Evolutionary conservation across 2,329 filamentous ascomycete species (phyloP).

Genomic region (Monilinia fructigena): DNA sequence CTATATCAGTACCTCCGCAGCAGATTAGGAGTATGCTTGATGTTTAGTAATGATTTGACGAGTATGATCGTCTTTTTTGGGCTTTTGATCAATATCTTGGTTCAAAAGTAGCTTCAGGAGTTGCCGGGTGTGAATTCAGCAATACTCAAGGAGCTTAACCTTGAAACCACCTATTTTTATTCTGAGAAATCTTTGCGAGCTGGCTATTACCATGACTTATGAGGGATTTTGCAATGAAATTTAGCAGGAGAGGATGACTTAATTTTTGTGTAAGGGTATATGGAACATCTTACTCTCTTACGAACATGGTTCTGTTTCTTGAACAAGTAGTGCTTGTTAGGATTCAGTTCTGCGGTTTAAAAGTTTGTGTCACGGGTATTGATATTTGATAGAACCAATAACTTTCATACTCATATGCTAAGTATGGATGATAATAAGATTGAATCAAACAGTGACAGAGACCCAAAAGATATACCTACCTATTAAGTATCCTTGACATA

Average conservation of each 20-base stretch:
- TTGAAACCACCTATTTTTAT: neutral
- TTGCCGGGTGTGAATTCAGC: neutral
- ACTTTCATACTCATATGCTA: no score
- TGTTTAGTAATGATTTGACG: constrained; percentile 30
- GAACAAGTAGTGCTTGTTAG: no score
- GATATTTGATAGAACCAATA: no score
- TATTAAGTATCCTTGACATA: constrained; percentile 2
- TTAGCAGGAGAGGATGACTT: neutral
- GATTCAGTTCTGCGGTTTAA: no score
- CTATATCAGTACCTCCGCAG: constrained; percentile 38
- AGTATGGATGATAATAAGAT: neutral
- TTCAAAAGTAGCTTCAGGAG: neutral
- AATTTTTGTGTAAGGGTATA: neutral
- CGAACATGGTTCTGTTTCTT: neutral
- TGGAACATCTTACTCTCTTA: no score
- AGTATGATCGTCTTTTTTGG: neutral
- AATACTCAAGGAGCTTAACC: no score
- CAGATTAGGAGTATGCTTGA: constrained; percentile 46
- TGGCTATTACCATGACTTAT: neutral
- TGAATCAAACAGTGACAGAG: neutral
- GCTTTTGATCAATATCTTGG: neutral
- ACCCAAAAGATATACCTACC: neutral
- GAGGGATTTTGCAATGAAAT: neutral
- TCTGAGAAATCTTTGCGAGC: neutral
- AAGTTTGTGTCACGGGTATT: neutral